Evolutionary conservation across 495 filamentous ascomycete genomes (phyloP).

Genomic region (Neurospora sp.): DNA sequence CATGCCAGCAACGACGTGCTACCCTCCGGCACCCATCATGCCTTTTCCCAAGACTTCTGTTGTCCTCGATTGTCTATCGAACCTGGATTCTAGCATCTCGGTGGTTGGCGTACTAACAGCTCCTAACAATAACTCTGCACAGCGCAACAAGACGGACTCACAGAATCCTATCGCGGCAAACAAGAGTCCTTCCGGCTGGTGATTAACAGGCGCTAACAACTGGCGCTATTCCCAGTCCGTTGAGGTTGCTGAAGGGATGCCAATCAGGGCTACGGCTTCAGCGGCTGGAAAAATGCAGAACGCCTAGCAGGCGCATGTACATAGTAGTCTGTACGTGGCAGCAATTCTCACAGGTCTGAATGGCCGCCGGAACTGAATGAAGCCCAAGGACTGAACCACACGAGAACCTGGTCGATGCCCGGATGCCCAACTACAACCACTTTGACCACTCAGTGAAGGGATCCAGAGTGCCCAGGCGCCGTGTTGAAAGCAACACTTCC

Average conservation of each 20-base stretch:
- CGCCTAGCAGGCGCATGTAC: background rate
- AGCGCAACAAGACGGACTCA: background rate
- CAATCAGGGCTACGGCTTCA: background rate
- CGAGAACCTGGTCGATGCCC: constrained; percentile 9
- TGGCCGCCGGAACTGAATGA: background rate
- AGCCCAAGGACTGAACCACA: background rate
- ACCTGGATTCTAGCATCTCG: background rate
- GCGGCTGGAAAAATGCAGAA: background rate
- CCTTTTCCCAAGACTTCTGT: background rate
- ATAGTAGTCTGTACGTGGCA: background rate
- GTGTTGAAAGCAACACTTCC: background rate
- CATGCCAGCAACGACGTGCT: background rate
- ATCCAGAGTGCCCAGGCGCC: background rate
- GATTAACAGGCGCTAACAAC: background rate
- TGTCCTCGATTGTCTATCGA: background rate
- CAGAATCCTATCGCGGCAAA: background rate
- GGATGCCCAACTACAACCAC: constrained; percentile 18
- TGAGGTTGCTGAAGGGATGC: background rate
- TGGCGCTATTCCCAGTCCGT: background rate
- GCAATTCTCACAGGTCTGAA: background rate
- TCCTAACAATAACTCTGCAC: background rate
- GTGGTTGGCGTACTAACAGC: background rate
- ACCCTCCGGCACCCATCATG: background rate
- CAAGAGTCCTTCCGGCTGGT: background rate
- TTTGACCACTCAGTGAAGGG: background rate